Base-by-base conservation (phyloP, 495 filamentous ascomycete genomes). In the Penicillium longicatenatum region DNA sequence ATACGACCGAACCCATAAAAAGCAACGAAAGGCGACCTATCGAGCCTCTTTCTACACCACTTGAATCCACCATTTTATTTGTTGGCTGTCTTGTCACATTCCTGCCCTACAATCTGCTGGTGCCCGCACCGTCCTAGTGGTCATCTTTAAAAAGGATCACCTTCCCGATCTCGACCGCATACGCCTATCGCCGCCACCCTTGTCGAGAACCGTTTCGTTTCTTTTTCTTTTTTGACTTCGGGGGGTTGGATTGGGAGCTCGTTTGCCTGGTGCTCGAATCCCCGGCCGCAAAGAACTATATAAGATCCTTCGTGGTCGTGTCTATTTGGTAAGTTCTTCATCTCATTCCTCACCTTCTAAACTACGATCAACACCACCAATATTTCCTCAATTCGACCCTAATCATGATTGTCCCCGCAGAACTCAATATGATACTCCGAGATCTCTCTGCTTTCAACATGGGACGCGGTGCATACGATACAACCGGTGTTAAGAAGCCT, bases 381-480 rank as follows among this genome's bases (percentile, higher is more conserved):
- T 52, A n/a, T 45, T 20, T 14, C 30, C 10, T 17, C 8, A 20
- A 16, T 33, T 17, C 7, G 21, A 19, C 43, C 65, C 71, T 75
- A 60, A 77, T 61, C 42, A 74, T 75, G 70, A 59, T 61, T 56
- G 20, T 61, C 52, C 62, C 52, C 33, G 62, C 69, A 78, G 75
- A 74, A 49, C 68, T 70, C 47, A 70, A 67, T 51, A 84, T 84
- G 82, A 81, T 83, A 59, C 68, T 75, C 50, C 72, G 76, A 68
- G 76, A 78, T 52, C 65, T 69, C 41, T 72, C 75, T 42, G 72
- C 74, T 49, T 75, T 68, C 68, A 84, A 84, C 67, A 84, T 85
- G 82, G 82, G 82, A 61, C 79, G 82, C 50, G 82, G 82, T 52
- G 80, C 79, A 62, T 85, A 85, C 61, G 82, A 85, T 59, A 85